Percentiles rank a stretch among this genome's conserved stretches.
Conservation (phyloP, 2,329 filamentous ascomycete species). For the Colletotrichum aenigma region DNA sequence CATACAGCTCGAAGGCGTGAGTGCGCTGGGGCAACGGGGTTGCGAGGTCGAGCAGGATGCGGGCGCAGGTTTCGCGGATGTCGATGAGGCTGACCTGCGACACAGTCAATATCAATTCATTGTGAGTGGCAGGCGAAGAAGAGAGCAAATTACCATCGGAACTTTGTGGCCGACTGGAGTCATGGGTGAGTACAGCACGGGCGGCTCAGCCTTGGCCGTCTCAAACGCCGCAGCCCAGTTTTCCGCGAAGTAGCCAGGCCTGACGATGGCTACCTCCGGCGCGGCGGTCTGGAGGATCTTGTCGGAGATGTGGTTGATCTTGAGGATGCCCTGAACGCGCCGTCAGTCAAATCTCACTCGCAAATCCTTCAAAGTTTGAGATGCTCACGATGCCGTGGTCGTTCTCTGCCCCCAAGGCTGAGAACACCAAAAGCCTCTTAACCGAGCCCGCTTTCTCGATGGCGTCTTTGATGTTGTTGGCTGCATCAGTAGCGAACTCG, state of each 20-base stretch:
- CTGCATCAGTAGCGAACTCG: conserved; percentile 28
- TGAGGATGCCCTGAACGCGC: conserved; percentile 26
- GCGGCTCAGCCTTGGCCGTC: conserved; percentile 22
- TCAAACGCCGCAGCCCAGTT: conserved; percentile 15
- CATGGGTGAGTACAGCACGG: conserved; percentile 27
- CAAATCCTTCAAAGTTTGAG: too few species aligned
- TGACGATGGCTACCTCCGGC: conserved; percentile 24
- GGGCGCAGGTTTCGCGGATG: conserved; percentile 27
- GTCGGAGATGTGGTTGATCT: conserved; percentile 25
- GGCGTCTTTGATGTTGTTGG: conserved; percentile 26
- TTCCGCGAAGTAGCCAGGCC: conserved; percentile 21
- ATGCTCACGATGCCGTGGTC: conserved; percentile 30
- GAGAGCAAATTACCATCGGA: conserved; percentile 29
- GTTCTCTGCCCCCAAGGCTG: conserved; percentile 31
- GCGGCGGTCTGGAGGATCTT: conserved; percentile 18
- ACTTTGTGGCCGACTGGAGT: conserved; percentile 29
- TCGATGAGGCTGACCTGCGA: conserved; percentile 32
- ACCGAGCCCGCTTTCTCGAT: conserved; percentile 20
- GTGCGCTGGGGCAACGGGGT: conserved; percentile 7
- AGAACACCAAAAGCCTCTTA: conserved; percentile 29
- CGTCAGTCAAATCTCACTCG: fast-evolving
- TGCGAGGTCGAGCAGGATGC: conserved; percentile 22
- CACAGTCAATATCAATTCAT: neutral
- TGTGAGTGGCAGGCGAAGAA: too few species aligned
- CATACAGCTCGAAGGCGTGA: conserved; percentile 27